Evolutionary conservation across 345 rosid species (phyloP).

Genomic region (Moricandia arvensis): DNA sequence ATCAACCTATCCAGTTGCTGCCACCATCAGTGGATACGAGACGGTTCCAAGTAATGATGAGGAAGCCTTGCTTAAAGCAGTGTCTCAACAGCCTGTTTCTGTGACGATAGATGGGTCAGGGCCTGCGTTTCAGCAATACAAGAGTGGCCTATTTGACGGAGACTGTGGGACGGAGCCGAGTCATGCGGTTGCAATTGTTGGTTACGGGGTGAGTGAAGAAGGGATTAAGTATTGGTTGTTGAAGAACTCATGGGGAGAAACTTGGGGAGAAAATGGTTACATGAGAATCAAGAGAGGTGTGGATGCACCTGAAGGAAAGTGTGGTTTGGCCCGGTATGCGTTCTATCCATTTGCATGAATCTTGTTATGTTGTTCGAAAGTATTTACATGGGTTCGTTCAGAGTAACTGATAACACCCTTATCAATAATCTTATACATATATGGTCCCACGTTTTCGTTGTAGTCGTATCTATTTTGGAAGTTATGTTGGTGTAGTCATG

Average conservation of each 20-base stretch:
- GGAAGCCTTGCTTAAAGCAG: constrained; percentile 23
- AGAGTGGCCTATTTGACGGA: constrained; percentile 41
- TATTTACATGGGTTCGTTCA: too few species aligned
- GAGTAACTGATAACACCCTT: too few species aligned
- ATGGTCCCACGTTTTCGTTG: too few species aligned
- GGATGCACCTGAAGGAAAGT: constrained; percentile 31
- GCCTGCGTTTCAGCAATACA: constrained; percentile 32
- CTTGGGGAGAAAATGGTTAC: constrained; percentile 56
- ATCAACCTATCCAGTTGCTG: constrained; percentile 24
- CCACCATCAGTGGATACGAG: constrained; percentile 29
- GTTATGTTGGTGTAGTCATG: too few species aligned
- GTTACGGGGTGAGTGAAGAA: constrained; percentile 42
- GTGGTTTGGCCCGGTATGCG: constrained; percentile 46
- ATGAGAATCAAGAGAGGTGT: constrained; percentile 47
- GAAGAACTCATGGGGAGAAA: constrained; percentile 54
- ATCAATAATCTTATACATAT: too few species aligned
- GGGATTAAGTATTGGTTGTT: constrained; percentile 47
- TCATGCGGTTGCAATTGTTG: constrained; percentile 51
- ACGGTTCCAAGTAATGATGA: constrained; percentile 19
- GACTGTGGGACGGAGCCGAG: constrained; percentile 36
- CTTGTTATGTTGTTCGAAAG: not conserved
- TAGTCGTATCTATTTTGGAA: too few species aligned
- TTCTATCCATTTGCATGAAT: constrained; percentile 43
- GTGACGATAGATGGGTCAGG: constrained; percentile 36
- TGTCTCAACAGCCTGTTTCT: not conserved